Base-by-base conservation (phyloP, 192 early-diverging fungal genomes). In the Linnemannia zychae region DNA sequence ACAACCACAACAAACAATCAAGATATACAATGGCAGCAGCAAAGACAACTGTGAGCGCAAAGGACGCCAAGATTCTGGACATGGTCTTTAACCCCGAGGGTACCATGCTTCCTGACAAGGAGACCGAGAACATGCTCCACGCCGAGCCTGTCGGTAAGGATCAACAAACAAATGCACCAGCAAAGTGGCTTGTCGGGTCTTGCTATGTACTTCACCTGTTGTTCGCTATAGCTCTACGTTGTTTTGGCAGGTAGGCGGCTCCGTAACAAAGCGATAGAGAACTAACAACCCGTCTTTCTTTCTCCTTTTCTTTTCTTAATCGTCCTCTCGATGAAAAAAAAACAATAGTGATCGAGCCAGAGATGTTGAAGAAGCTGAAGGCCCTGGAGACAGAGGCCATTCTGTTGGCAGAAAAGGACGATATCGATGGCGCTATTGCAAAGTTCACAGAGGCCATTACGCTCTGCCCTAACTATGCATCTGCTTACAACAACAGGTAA, bases 401-500 rank as follows among this genome's bases (percentile, higher is more conserved):
- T 1, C 28, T 73, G 33, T 52, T 86, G 13, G 90, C 88, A 22
- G 90, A 91, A 65, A 84, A 87, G 76, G 79, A 88, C 49, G 78
- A 91, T 33, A 75, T 86, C 28, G 68, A 74, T 7, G 87, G 82
- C n/a, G 88, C 90, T 7, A 76, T 91, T 15, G 75, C 70, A 46
- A 78, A 87, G 33, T 77, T 91, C 28, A 76, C 88, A 50, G 77
- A 89, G 78, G 86, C 74, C 37, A 88, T 91, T 71, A 28, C 44
- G 0, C 73, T 87, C 18, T 89, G 89, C 72, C 76, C 79, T 22
- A 82, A 79, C 77, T 91, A 91, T 78, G 87, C 88, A 28, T 91
- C 90, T 20, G 85, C 57, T 6, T 91, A 91, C 57, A 91, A 91
- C 74, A 91, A 91, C 83, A 77, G 89, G 88, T 89, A 89, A 44